Percentiles rank a stretch among this genome's conserved stretches.
Conservation (phyloP, 2,329 filamentous ascomycete species). For the Westerdykella aurantiaca region DNA sequence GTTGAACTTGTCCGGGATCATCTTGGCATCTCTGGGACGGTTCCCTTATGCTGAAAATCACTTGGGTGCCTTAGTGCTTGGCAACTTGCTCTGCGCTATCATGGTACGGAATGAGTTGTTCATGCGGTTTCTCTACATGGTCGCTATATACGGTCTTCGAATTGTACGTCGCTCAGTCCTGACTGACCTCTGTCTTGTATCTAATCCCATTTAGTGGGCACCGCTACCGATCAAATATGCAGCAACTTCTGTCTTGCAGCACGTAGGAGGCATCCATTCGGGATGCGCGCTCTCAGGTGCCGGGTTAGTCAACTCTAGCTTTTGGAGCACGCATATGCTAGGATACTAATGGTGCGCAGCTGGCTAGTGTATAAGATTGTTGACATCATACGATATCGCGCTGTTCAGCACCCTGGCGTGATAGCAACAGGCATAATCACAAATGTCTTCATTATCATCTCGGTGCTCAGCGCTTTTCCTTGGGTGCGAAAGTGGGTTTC, state of each 20-base stretch:
- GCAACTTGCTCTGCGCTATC: conserved; percentile 28
- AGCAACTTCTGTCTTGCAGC: conserved; percentile 29
- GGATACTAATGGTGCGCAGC: conserved; percentile 8
- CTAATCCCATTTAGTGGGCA: conserved; percentile 24
- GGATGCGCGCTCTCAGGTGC: conserved; percentile 33
- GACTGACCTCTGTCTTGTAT: neutral
- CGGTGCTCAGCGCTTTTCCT: conserved; percentile 30
- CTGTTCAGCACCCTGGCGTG: conserved; percentile 27
- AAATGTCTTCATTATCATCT: conserved; percentile 33
- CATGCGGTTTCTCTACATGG: conserved; percentile 28
- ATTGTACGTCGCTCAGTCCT: conserved; percentile 10
- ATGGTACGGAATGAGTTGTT: conserved; percentile 31
- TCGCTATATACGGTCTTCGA: conserved; percentile 28
- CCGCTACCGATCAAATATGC: conserved; percentile 26
- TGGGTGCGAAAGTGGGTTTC: conserved; percentile 32
- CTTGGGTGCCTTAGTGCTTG: conserved; percentile 28
- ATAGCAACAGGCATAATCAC: conserved; percentile 31
- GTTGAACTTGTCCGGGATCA: conserved; percentile 27
- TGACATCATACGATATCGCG: conserved; percentile 30
- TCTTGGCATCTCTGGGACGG: conserved; percentile 21
- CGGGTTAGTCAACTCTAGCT: conserved; percentile 15
- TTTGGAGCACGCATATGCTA: neutral
- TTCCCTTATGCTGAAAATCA: conserved; percentile 32
- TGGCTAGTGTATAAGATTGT: conserved; percentile 33
- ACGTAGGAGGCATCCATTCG: conserved; percentile 32